Conservation (phyloP, 192 early-diverging fungal species). For the Umbelopsis ramanniana region DNA sequence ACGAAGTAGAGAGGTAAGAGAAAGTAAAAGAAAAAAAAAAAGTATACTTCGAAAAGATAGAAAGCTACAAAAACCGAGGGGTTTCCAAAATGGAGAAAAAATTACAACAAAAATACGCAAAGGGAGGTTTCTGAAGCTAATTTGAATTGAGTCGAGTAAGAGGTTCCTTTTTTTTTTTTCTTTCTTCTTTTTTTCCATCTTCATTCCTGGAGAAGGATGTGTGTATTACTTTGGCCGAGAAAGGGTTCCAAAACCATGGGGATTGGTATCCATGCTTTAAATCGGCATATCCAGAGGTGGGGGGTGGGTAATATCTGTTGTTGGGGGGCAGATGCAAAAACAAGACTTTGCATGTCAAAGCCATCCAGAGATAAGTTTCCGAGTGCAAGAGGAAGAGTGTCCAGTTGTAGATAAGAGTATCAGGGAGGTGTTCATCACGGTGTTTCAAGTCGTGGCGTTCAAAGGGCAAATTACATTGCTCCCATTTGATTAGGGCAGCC, state of each 20-base stretch:
- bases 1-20: background rate
- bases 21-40: background rate
- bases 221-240: background rate
- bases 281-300: conserved; percentile 22
- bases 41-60: background rate
- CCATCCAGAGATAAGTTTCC: conserved; percentile 25
- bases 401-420: conserved; percentile 16
- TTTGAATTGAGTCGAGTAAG: background rate
- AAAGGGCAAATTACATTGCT: conserved; percentile 1
- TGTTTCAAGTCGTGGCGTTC: conserved; percentile 1
- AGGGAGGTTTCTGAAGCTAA: background rate
- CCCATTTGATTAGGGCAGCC: conserved; percentile 10
- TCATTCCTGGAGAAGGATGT: background rate
- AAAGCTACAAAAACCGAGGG: background rate
- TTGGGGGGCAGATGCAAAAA: conserved; percentile 7
- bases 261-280: background rate
- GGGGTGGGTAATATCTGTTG: conserved; percentile 15
- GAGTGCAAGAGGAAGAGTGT: conserved; percentile 23
- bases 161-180: background rate
- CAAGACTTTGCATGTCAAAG: background rate
- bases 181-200: background rate
- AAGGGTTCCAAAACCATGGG: background rate
- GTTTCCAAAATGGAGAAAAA: background rate
- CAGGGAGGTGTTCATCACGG: background rate
- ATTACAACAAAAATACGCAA: background rate